phyloP scores from a whole-genome alignment of 257 asterid species.

The Eustoma russellianum region DNA sequence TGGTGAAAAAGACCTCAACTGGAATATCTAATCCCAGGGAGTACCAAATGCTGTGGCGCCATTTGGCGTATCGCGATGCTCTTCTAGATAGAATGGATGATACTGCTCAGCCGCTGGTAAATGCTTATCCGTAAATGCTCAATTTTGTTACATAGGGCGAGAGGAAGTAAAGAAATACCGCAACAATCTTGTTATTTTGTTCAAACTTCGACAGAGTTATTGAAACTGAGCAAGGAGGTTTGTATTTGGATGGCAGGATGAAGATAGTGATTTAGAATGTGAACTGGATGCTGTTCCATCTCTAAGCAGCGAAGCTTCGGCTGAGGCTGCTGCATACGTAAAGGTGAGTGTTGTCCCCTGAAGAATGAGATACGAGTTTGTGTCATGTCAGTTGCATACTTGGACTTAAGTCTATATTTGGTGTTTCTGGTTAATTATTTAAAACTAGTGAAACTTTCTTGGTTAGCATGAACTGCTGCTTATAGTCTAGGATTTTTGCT shows the following conservation, averaged over 20 bases:
- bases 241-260: constrained; percentile 43
- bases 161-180: background rate
- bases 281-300: constrained; percentile 62
- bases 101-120: constrained; percentile 40
- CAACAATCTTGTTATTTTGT: no score
- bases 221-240: background rate
- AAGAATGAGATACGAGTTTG: no score
- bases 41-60: constrained; percentile 76
- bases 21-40: constrained; percentile 67
- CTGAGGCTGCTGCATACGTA: constrained; percentile 76
- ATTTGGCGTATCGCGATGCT: constrained; percentile 60
- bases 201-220: background rate
- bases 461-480: no score
- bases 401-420: background rate
- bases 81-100: constrained; percentile 32
- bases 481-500: no score
- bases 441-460: no score
- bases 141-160: no score
- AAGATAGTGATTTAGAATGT: constrained; percentile 69
- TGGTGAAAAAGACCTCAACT: constrained; percentile 52
- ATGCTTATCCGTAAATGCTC: background rate
- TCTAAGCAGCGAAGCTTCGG: constrained; percentile 49
- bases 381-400: no score
- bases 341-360: constrained; percentile 26
- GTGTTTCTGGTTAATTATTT: background rate